These are phyloP conservation scores for Nothophaeocryptopus gaeumannii DNA, from an alignment of 2,329 filamentous ascomycete genomes.

Conservation along the genomic window DNA sequence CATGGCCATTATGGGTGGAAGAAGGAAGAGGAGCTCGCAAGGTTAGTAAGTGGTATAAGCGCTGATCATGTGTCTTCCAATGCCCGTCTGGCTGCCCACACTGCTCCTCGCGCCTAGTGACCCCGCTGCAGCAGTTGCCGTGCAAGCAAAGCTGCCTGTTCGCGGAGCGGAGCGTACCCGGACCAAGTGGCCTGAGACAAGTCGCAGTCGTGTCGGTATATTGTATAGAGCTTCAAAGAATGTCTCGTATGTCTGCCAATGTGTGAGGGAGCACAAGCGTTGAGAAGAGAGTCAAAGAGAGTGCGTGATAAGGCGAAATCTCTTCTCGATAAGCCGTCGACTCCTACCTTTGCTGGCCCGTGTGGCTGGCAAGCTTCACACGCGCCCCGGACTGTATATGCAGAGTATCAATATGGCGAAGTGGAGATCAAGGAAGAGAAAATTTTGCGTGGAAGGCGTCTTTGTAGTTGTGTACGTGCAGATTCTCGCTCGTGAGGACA, in stretches of 20 bases:
- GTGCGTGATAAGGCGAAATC: conserved; percentile 1
- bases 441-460: conserved; percentile 3
- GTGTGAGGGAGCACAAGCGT: no score
- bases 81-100: neutral
- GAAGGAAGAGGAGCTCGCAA: conserved; percentile 5
- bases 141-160: no score
- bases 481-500: no score
- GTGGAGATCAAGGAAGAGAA: conserved; percentile 6
- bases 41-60: neutral
- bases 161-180: no score
- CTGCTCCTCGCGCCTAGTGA: neutral
- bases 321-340: conserved; percentile 5
- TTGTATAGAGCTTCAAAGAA: no score
- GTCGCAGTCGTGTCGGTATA: no score
- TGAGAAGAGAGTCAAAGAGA: neutral
- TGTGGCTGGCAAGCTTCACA: neutral
- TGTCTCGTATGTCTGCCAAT: no score
- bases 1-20: conserved; percentile 22
- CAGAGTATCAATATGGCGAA: neutral
- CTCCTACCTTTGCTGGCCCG: conserved; percentile 1
- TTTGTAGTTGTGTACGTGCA: no score
- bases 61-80: neutral
- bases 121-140: no score
- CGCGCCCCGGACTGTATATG: conserved; percentile 1
- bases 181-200: no score